These are phyloP conservation scores for Ogataea neopini DNA, from an alignment of 805 yeast species.

Conservation along the genomic window DNA sequence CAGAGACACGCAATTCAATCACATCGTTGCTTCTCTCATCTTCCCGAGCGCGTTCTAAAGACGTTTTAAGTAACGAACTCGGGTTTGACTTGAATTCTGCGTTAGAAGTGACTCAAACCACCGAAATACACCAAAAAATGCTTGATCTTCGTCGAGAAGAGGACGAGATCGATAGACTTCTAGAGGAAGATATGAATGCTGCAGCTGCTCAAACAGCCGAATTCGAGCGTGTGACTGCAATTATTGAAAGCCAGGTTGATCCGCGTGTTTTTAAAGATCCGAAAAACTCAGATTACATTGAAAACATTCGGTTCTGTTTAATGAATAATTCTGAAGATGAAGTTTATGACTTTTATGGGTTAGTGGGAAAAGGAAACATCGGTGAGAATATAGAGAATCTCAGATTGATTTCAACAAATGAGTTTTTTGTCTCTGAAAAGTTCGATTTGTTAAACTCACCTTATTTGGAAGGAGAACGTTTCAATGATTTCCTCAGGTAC, in stretches of 20 bases:
- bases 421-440: conserved; percentile 3
- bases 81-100: conserved; percentile 25
- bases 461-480: conserved; percentile 1
- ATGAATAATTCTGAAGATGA: conserved; percentile 12
- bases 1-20: conserved; percentile 4
- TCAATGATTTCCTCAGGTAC: conserved; percentile 7
- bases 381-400: conserved; percentile 1
- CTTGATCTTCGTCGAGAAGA: conserved; percentile 15
- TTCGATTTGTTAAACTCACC: not conserved
- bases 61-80: conserved; percentile 16
- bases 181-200: conserved; percentile 14
- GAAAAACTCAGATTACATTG: conserved; percentile 13
- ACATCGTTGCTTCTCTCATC: conserved; percentile 9
- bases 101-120: conserved; percentile 10
- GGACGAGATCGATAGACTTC: conserved; percentile 21
- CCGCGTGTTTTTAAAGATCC: conserved; percentile 9
- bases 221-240: conserved; percentile 7
- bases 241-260: conserved; percentile 10
- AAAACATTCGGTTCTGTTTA: conserved; percentile 13
- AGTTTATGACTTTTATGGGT: conserved; percentile 18
- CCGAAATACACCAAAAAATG: conserved; percentile 15
- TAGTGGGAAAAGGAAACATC: conserved; percentile 10
- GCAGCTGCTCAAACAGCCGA: conserved; percentile 7
- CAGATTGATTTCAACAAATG: conserved; percentile 3
- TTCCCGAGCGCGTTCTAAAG: conserved; percentile 10